These are phyloP conservation scores for Cucurbita argyrosperma DNA, from an alignment of 306 rosid species.

Conservation along the genomic window DNA sequence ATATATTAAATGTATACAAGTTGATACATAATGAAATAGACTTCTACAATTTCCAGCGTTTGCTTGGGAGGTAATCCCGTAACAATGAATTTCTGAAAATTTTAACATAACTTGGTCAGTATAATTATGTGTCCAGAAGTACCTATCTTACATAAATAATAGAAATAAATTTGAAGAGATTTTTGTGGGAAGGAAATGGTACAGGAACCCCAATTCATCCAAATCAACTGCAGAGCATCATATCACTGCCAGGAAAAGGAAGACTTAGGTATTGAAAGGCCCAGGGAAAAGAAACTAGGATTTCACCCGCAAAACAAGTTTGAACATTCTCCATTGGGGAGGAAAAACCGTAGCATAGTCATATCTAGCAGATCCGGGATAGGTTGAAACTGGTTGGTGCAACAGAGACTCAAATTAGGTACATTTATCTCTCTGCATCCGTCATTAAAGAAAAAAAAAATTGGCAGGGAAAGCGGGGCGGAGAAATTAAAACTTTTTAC, in stretches of 20 bases:
- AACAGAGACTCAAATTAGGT: not conserved
- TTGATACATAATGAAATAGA: too few relatives aligned
- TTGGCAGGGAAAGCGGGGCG: not conserved
- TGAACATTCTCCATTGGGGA: not conserved
- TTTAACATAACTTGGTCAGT: not conserved
- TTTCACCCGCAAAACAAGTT: not conserved
- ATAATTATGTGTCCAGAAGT: too few relatives aligned
- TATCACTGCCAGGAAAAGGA: not conserved
- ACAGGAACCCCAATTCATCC: too few relatives aligned
- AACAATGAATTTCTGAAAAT: not conserved
- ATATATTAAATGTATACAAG: not conserved
- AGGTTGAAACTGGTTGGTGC: not conserved
- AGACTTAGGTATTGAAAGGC: not conserved
- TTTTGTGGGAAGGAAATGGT: not conserved
- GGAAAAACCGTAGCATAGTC: not conserved
- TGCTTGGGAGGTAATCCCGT: not conserved
- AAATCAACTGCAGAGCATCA: too few relatives aligned
- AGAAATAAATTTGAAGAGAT: not conserved
- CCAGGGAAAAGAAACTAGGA: not conserved
- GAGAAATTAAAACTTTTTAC: too few relatives aligned
- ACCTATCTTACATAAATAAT: not conserved
- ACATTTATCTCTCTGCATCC: not conserved
- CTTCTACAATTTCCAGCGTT: not conserved
- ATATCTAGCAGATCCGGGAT: not conserved
- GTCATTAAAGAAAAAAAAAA: not conserved